These are phyloP conservation scores for Trypanosoma congolense DNA, from an alignment of 208 protist species.

Conservation along the genomic window DNA sequence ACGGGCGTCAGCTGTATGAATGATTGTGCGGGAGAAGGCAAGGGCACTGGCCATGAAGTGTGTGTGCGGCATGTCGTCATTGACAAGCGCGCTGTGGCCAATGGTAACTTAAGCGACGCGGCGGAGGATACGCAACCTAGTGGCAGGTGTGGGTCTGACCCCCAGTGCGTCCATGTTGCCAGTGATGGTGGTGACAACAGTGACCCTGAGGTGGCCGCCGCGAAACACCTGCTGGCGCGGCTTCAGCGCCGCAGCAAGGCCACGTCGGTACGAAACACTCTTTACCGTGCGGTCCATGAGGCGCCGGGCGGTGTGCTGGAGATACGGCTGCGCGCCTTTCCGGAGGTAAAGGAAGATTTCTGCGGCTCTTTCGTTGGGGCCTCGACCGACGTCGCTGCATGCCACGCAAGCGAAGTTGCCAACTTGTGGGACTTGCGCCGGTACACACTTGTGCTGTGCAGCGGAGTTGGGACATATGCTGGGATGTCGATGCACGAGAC, in stretches of 20 bases:
- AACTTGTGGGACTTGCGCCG: conserved; percentile 39
- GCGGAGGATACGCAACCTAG: neutral
- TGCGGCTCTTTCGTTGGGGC: conserved; percentile 31
- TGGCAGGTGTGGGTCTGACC: neutral
- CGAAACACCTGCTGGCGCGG: conserved; percentile 10
- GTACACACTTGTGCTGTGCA: conserved; percentile 36
- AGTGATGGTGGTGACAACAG: too few relatives aligned
- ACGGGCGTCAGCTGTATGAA: too few relatives aligned
- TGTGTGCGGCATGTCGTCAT: conserved; percentile 16
- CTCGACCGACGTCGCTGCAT: conserved; percentile 16
- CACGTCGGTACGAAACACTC: conserved; percentile 26
- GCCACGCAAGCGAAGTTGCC: conserved; percentile 33
- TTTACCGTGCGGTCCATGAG: conserved; percentile 46
- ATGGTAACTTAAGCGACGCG: too few relatives aligned
- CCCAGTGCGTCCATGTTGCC: neutral
- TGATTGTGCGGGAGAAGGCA: too few relatives aligned
- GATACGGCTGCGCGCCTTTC: conserved; percentile 33
- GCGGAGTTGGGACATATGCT: conserved; percentile 40
- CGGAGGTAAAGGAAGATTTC: conserved; percentile 50
- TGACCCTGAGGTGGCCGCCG: conserved; percentile 11
- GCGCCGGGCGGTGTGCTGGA: conserved; percentile 28
- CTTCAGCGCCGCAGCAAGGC: conserved; percentile 23
- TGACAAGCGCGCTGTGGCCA: conserved; percentile 3
- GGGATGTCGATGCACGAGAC: conserved; percentile 54
- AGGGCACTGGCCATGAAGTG: too few relatives aligned